Conservation (phyloP, 2,329 filamentous ascomycete species). For the Scedosporium dehoogii region DNA sequence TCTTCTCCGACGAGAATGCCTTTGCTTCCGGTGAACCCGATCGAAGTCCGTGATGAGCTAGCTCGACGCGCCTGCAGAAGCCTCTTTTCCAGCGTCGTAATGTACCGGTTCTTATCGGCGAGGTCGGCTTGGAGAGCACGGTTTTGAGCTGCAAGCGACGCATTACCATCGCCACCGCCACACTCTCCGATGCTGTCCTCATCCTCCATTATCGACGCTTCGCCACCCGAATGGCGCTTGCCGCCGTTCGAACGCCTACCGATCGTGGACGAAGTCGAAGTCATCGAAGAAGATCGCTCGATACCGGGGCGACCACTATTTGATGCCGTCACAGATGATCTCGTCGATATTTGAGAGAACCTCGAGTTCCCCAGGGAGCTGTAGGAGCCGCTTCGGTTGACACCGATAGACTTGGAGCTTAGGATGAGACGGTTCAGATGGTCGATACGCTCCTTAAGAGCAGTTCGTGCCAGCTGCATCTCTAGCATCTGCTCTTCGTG, state of each 20-base stretch:
- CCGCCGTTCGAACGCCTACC: constrained; percentile 40
- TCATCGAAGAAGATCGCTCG: constrained; percentile 57
- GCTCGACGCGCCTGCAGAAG: constrained; percentile 82
- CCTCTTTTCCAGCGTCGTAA: constrained; percentile 84
- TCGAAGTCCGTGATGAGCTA: constrained; percentile 79
- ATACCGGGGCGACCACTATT: constrained; percentile 35
- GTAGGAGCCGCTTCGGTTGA: constrained; percentile 68
- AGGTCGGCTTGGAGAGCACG: constrained; percentile 89
- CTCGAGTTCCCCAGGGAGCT: constrained; percentile 57
- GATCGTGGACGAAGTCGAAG: constrained; percentile 52
- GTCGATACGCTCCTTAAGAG: constrained; percentile 93
- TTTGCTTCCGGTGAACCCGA: constrained; percentile 55
- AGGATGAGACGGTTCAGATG: constrained; percentile 92
- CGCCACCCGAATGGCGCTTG: constrained; percentile 31
- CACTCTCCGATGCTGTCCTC: constrained; percentile 71
- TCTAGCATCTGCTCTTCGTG: constrained; percentile 98
- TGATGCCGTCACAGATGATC: constrained; percentile 63
- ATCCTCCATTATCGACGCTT: constrained; percentile 34
- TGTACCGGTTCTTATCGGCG: constrained; percentile 94
- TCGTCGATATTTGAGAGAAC: constrained; percentile 50
- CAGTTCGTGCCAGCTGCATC: constrained; percentile 93
- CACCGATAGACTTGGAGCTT: constrained; percentile 89
- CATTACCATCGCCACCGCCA: constrained; percentile 76
- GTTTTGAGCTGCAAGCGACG: constrained; percentile 75
- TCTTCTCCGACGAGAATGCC: constrained; percentile 67